Base-by-base conservation (phyloP, 345 rosid species). In the Melastoma malabathricum region DNA sequence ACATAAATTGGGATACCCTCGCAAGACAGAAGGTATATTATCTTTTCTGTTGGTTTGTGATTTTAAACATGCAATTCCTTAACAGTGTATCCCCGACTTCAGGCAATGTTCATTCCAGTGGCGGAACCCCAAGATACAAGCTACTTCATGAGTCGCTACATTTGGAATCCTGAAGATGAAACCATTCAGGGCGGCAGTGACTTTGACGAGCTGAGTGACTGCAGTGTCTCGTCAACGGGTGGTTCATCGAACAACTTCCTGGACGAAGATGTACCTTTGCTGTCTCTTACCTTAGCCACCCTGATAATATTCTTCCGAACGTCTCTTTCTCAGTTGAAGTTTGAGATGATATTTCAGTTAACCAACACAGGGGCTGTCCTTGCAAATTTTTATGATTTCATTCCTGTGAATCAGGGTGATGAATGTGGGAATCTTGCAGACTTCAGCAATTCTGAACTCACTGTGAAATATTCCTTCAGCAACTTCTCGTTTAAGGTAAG, bases 21-120 rank as follows among this genome's bases (percentile, higher is more conserved):
- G 25, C 25, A 22, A 22, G 25, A 22, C 25, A 22, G 25, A 22
- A 22, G 25, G 25, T 22, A 1, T 22, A 31, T 31, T 31, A 22
- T 31, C 7, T 31, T 31, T 31, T 31, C 38, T 31, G 38, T 31
- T 31, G 38, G 5, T 31, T 31, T 31, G 38, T 1, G 10, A 9
- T 31, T 31, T 31, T 9, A 31, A 31, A 7, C 10, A 9, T 31
- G 7, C 7, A 31, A 3, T 31, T 2, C 38, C 38, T 31, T 31
- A 9, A 31, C 38, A 31, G 38, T 31, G 38, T 5, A 22, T 22
- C 25, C 25, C n/a, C 47, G 54, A 15, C 54, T 54, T 53, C 84
- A 92, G 95, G 98, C 97, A 64, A 82, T 72, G 78, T 87, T 92
- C 79, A 84, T 84, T 64, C 98, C 98, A 73, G 60, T 79, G 49